Evolutionary conservation across 139 green algal species (phyloP).

Genomic region (Deuterostichococcus epilithicus): DNA sequence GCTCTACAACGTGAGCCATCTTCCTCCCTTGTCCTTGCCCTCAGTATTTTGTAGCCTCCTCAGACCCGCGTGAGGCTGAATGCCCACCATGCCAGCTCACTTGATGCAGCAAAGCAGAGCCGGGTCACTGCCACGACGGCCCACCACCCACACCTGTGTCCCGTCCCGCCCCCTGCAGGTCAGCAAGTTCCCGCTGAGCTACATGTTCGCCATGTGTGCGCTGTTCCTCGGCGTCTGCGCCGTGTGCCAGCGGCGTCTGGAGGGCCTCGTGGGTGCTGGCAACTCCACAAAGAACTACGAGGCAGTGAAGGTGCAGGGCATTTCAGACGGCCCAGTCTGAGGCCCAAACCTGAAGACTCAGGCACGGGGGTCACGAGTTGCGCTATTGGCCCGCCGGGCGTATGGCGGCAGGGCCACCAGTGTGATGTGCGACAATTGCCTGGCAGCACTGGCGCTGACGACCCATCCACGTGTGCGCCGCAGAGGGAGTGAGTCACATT

Average conservation of each 20-base stretch:
- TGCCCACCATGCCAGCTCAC: background rate
- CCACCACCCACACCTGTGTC: background rate
- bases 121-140: no score
- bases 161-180: slow-evolving; percentile 57
- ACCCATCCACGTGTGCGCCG: no score
- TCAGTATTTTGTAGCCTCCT: background rate
- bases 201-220: slow-evolving; percentile 93
- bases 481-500: no score
- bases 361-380: no score
- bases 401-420: no score
- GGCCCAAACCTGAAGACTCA: no score
- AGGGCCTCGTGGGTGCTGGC: slow-evolving; percentile 3
- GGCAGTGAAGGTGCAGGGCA: background rate
- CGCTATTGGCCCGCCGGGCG: no score
- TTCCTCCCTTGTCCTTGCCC: background rate
- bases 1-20: slow-evolving; percentile 85
- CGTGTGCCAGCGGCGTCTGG: slow-evolving; percentile 41
- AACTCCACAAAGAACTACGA: background rate
- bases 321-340: no score
- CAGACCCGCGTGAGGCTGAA: background rate
- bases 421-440: no score
- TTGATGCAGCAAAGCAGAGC: no score
- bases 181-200: slow-evolving; percentile 66
- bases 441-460: no score
- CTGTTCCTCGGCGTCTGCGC: slow-evolving; percentile 70